Conservation (phyloP, 2,329 filamentous ascomycete species). For the Alternaria hordeiaustralica region DNA sequence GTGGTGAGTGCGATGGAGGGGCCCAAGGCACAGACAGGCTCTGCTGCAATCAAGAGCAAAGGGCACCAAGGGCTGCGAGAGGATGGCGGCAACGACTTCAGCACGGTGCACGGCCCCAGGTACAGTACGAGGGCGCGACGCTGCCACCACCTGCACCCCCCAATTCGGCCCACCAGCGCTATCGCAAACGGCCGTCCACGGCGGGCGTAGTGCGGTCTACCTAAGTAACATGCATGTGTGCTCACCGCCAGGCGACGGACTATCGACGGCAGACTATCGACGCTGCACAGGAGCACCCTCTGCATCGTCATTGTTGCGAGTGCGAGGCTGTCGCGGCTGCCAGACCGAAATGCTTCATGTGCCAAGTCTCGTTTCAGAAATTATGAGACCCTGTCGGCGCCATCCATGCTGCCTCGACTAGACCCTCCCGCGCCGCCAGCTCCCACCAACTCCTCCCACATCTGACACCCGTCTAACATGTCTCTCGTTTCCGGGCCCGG, state of each 20-base stretch:
- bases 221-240: no score
- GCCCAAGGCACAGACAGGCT: conserved; percentile 17
- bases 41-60: neutral
- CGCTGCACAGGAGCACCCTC: neutral
- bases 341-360: neutral
- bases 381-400: conserved; percentile 5
- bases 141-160: conserved; percentile 20
- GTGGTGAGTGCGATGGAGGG: neutral
- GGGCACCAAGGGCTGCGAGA: conserved; percentile 19
- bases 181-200: conserved; percentile 13
- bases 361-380: conserved; percentile 14
- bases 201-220: neutral
- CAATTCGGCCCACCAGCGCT: conserved; percentile 6
- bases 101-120: conserved; percentile 25
- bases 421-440: neutral
- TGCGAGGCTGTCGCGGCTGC: neutral
- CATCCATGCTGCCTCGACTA: conserved; percentile 7
- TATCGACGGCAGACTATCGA: neutral
- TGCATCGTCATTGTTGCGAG: neutral
- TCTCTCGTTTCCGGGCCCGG: conserved; percentile 67
- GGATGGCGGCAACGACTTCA: conserved; percentile 27
- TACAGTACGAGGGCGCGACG: conserved; percentile 13
- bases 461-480: conserved; percentile 51
- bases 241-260: no score
- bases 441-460: neutral